Evolutionary conservation across 2,329 filamentous ascomycete genomes (phyloP).

Genomic region (Cadophora gregata): DNA sequence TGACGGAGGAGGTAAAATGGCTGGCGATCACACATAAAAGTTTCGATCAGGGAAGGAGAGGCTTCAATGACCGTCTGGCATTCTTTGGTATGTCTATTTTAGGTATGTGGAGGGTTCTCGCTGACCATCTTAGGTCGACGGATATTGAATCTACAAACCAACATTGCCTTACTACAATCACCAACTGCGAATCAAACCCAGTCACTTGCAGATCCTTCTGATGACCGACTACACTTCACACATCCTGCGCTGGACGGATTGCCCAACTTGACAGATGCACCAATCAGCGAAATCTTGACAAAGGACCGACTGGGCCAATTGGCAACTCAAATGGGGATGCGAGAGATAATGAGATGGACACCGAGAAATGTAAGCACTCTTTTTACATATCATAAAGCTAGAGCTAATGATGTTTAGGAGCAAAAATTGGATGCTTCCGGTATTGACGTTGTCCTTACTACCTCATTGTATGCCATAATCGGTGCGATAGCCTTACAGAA

Average conservation of each 20-base stretch:
- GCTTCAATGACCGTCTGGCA: conserved; percentile 93
- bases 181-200: conserved; percentile 42
- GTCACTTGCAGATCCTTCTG: conserved; percentile 52
- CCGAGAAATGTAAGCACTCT: conserved; percentile 70
- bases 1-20: conserved; percentile 96
- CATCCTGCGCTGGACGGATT: conserved; percentile 76
- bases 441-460: conserved; percentile 73
- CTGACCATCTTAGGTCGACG: conserved; percentile 59
- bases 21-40: conserved; percentile 97
- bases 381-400: conserved; percentile 3
- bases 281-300: conserved; percentile 66
- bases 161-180: conserved; percentile 63
- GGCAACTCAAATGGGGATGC: conserved; percentile 72
- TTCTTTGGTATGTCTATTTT: conserved; percentile 70
- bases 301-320: conserved; percentile 71
- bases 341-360: conserved; percentile 84
- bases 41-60: conserved; percentile 92
- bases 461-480: conserved; percentile 82
- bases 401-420: conserved; percentile 51
- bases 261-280: conserved; percentile 68
- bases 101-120: conserved; percentile 10
- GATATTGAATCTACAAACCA: conserved; percentile 64
- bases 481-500: conserved; percentile 90
- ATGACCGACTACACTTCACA: conserved; percentile 64
- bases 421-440: conserved; percentile 76